These are phyloP conservation scores for Balamuthia mandrillaris DNA, from an alignment of 208 protist species.

Conservation along the genomic window DNA sequence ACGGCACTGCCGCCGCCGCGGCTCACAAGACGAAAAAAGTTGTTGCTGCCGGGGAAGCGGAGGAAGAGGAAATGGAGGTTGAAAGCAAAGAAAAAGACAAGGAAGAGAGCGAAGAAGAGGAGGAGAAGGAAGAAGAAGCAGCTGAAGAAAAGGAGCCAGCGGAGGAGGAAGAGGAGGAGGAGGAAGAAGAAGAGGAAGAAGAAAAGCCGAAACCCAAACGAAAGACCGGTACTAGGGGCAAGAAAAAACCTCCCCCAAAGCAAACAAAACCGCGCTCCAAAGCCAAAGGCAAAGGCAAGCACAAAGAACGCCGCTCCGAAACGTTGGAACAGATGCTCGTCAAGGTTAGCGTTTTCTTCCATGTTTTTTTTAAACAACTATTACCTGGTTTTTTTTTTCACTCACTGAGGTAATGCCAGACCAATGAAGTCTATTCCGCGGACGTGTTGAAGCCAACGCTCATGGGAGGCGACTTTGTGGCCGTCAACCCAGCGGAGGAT, in stretches of 20 bases:
- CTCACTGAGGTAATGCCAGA: background rate
- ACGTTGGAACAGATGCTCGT: background rate
- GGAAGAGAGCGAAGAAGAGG: background rate
- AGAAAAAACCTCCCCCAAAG: background rate
- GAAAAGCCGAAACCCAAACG: background rate
- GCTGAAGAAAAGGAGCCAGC: background rate
- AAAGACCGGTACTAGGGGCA: background rate
- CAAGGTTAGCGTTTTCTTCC: background rate
- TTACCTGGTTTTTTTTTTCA: background rate
- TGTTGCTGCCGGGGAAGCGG: no score
- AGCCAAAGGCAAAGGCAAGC: background rate
- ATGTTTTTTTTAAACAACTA: background rate
- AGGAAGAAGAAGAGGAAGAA: background rate
- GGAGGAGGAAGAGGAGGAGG: background rate
- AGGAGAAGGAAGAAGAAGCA: background rate
- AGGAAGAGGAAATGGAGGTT: background rate
- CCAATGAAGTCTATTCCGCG: background rate
- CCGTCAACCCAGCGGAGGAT: background rate
- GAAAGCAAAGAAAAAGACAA: no score
- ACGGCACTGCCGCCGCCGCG: no score
- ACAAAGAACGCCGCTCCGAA: background rate
- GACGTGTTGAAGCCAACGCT: background rate
- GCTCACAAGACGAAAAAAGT: no score
- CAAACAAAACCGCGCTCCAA: background rate
- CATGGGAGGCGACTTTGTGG: slow-evolving; percentile 4